Conservation (phyloP, 2,329 filamentous ascomycete species). For the Aschersonia sp. region DNA sequence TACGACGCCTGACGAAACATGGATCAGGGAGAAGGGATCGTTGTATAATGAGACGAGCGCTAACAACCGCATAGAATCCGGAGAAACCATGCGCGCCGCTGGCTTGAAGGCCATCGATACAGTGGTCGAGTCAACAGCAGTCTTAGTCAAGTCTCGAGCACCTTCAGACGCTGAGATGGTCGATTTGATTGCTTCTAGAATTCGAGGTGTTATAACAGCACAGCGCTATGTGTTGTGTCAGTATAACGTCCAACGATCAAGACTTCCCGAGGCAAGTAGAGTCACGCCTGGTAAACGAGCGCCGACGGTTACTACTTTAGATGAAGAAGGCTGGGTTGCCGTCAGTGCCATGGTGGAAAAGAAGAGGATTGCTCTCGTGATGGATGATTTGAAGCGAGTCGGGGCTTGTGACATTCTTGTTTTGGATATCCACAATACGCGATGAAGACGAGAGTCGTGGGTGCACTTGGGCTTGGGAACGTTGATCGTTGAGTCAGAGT, state of each 20-base stretch:
- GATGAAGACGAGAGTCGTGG: constrained; percentile 16
- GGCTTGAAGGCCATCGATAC: constrained; percentile 91
- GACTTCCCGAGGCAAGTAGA: constrained; percentile 50
- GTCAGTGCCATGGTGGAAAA: constrained; percentile 87
- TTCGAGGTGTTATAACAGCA: constrained; percentile 87
- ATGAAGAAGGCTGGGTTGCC: constrained; percentile 87
- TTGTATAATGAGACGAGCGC: neutral
- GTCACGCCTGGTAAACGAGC: constrained; percentile 92
- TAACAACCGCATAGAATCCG: constrained; percentile 54
- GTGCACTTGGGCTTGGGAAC: too few relatives aligned
- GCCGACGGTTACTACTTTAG: constrained; percentile 78
- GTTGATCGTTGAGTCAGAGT: too few relatives aligned
- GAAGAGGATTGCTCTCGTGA: constrained; percentile 69
- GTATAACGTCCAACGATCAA: constrained; percentile 73
- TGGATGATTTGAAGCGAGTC: constrained; percentile 67
- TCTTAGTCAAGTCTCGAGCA: constrained; percentile 81
- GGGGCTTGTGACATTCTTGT: constrained; percentile 80
- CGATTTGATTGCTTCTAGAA: constrained; percentile 71
- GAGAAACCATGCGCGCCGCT: constrained; percentile 94
- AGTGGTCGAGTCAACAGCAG: constrained; percentile 73
- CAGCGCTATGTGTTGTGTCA: constrained; percentile 91
- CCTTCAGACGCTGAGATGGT: constrained; percentile 71
- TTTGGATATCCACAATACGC: constrained; percentile 70
- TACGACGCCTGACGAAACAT: too few relatives aligned
- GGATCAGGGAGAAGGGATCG: too few relatives aligned